Base-by-base conservation (phyloP, 2,329 filamentous ascomycete species). In the Remersonia thermophila region DNA sequence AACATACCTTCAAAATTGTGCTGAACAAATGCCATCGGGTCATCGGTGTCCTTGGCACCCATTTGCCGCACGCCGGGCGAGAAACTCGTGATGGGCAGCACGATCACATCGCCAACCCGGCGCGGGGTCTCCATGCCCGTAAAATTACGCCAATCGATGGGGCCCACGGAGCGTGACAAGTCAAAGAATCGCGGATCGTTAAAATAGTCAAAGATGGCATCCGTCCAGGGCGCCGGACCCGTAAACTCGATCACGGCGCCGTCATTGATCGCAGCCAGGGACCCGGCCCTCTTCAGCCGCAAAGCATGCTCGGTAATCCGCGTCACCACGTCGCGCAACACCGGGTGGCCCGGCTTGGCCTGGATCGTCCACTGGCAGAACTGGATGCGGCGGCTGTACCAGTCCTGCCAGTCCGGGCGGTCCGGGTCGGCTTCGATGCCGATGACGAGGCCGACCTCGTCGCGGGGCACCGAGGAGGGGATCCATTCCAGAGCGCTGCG, bases 321-420 rank as follows among this genome's bases (percentile, higher is more conserved):
- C 11, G 81, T 69, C 23, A 98, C 85, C 42, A 94, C 74, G 42
- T 95, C 84, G 43, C 87, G 77, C 40, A 98, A 70, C 10, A 94
- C 77, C 0, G 91, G 91, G 56, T 98, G 91, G 9, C 91, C 91
- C 0, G 89, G 82, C 60, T 98, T 98, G 39, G 83, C 67, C 59
- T 96, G 89, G 44, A 98, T 95, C 1, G 91, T 98, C 91, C 91
- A 98, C 58, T 98, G 91, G 62, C 91, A 98, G 60, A 98, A 96
- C 56, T 96, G 91, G 42, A 98, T 87, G 45, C 89, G 76, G 41
- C 91, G 81, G 45, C 85, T 91, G 65, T 96, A 98, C 91, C 89
- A 96, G 1, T 94, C 67, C 26, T 76, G 71, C 91, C 91, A 98
- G 57, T 98, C 91, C 3, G 75, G 73, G 32, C 91, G 76, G 58